Evolutionary conservation across 2,329 filamentous ascomycete species (phyloP).

Genomic region (Cadophora malorum): DNA sequence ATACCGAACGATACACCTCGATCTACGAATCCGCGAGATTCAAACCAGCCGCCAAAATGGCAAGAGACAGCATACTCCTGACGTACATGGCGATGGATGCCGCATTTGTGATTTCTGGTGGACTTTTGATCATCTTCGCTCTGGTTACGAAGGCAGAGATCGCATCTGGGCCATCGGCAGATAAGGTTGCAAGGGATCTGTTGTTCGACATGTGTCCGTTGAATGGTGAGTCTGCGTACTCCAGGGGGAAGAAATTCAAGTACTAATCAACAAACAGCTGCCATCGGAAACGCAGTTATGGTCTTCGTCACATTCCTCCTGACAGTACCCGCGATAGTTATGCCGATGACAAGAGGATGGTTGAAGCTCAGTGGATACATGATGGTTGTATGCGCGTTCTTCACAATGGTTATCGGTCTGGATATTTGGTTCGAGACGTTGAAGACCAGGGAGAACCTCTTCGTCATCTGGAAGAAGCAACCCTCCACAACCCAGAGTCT

Average conservation of each 20-base stretch:
- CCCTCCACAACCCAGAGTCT: slow-evolving; percentile 65
- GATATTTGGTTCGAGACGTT: slow-evolving; percentile 78
- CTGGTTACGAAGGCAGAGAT: slow-evolving; percentile 54
- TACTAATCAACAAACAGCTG: slow-evolving; percentile 54
- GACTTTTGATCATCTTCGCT: slow-evolving; percentile 58
- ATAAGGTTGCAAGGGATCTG: slow-evolving; percentile 58
- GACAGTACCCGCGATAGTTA: slow-evolving; percentile 74
- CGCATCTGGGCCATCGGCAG: slow-evolving; percentile 50
- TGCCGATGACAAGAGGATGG: slow-evolving; percentile 69
- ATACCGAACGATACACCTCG: slow-evolving; percentile 15
- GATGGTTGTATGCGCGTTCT: slow-evolving; percentile 64
- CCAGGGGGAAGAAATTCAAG: slow-evolving; percentile 11
- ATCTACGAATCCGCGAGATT: slow-evolving; percentile 8
- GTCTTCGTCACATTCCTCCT: slow-evolving; percentile 73
- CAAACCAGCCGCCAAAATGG: slow-evolving; percentile 48
- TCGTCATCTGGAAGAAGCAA: slow-evolving; percentile 65
- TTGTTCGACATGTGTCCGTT: slow-evolving; percentile 59
- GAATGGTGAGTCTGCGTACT: slow-evolving; percentile 51
- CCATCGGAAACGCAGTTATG: slow-evolving; percentile 74
- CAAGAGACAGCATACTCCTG: slow-evolving; percentile 56
- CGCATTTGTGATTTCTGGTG: slow-evolving; percentile 58
- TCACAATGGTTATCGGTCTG: slow-evolving; percentile 70
- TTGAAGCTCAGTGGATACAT: slow-evolving; percentile 73
- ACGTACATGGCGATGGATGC: slow-evolving; percentile 57
- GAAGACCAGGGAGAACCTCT: slow-evolving; percentile 67